Base-by-base conservation (phyloP, 257 asterid species). In the Solanum medicagineum region DNA sequence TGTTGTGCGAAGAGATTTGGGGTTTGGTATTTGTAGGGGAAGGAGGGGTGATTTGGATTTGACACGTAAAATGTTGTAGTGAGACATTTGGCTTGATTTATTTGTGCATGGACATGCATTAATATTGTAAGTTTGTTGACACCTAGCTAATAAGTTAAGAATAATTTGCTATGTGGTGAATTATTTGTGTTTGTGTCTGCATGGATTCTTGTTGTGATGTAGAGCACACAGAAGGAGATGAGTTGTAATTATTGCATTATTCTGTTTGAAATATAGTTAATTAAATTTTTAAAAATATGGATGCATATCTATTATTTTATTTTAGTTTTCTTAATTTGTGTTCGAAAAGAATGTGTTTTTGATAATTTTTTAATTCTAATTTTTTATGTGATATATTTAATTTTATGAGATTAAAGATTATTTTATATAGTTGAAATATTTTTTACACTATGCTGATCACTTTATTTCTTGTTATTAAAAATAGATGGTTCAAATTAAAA, bases 51-150 rank as follows among this genome's bases (percentile, higher is more conserved):
- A 53, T 53, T 15, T 2, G 19, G 29, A 29, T 79, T 26, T 17
- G 83, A 53, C 83, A 79, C 83, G 83, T 79, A 6, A 79, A 79
- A 79, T 79, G 7, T 10, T 54, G 60, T 24, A 47, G 66, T 53
- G 49, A 79, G 83, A 79, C 65, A 53, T 79, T 16, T 79, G 83
- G 3, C 65, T 26, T 22, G 9, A 22, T 7, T 0, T 16, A 26
- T 53, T 79, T 8, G 8, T 51, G 65, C 83, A 89, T 79, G 88
- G 80, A 85, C 83, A 90, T 83, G 84, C 86, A 54, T 88, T 81
- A 53, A 83, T 68, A 36, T 81, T 80, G 36, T 49, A 24, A 49
- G 14, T 17, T 75, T 49, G 45, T 75, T 51, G 82, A 75, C 82
- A 75, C 82, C 82, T 75, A 60, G 68, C 68, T 60, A 75, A 42